These are phyloP conservation scores for Venturia effusa DNA, from an alignment of 2,329 filamentous ascomycete genomes.

Conservation along the genomic window DNA sequence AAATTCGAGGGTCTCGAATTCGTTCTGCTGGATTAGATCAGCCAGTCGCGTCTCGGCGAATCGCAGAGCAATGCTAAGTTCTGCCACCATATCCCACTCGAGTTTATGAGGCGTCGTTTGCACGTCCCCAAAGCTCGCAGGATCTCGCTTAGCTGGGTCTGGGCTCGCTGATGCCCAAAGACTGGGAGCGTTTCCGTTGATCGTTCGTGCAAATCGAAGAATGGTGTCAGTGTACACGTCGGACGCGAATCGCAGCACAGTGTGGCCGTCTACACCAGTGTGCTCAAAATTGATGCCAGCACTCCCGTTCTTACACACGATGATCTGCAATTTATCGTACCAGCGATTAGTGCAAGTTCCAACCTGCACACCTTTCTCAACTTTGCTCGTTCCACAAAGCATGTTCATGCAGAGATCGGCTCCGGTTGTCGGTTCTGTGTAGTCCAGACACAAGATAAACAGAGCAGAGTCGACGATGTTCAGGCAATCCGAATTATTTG, in stretches of 20 bases:
- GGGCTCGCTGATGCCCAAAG: conserved; percentile 87
- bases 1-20: conserved; percentile 89
- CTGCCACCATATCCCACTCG: conserved; percentile 94
- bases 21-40: conserved; percentile 91
- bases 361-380: conserved; percentile 88
- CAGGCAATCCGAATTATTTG: conserved; percentile 94
- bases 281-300: conserved; percentile 99
- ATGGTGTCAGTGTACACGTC: conserved; percentile 98
- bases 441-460: conserved; percentile 86
- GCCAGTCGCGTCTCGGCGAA: conserved; percentile 93
- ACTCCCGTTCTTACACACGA: conserved; percentile 96
- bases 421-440: conserved; percentile 71
- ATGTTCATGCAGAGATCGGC: conserved; percentile 94
- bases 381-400: conserved; percentile 88
- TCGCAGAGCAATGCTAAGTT: conserved; percentile 79
- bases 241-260: conserved; percentile 88
- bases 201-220: conserved; percentile 83
- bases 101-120: conserved; percentile 90
- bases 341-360: conserved; percentile 96
- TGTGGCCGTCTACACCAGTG: conserved; percentile 94
- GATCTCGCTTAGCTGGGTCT: conserved; percentile 85
- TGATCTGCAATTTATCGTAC: conserved; percentile 99
- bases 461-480: conserved; percentile 89
- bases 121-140: conserved; percentile 83
- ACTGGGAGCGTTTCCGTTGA: conserved; percentile 86